phyloP scores from a whole-genome alignment of 805 yeast species.

The Zygotorulaspora sp. region DNA sequence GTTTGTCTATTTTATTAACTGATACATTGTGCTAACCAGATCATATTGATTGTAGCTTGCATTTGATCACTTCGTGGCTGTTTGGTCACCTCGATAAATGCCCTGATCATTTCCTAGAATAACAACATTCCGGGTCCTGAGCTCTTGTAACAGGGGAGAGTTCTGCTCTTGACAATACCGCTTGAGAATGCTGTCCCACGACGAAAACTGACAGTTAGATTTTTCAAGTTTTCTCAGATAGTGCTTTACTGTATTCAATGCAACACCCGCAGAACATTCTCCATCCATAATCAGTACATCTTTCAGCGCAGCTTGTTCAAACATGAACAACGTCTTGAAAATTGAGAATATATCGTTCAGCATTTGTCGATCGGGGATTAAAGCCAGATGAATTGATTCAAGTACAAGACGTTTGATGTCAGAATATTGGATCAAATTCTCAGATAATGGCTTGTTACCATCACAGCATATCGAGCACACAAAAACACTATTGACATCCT shows the following conservation, averaged over 20 bases:
- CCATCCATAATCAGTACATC: slow-evolving; percentile 19
- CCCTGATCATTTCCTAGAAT: not conserved
- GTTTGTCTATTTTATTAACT: too few relatives aligned
- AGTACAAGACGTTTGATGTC: slow-evolving; percentile 16
- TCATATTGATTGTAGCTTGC: too few relatives aligned
- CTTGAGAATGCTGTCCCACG: slow-evolving; percentile 10
- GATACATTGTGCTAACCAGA: too few relatives aligned
- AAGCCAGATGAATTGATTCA: slow-evolving; percentile 18
- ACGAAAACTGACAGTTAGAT: slow-evolving; percentile 24
- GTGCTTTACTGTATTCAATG: slow-evolving; percentile 36
- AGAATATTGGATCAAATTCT: slow-evolving; percentile 16
- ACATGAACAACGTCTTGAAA: slow-evolving; percentile 12
- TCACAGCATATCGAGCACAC: slow-evolving; percentile 49
- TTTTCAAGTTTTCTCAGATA: slow-evolving; percentile 48
- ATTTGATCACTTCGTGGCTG: too few relatives aligned
- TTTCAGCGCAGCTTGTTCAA: slow-evolving; percentile 14
- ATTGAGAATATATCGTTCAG: slow-evolving; percentile 15
- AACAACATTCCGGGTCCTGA: too few relatives aligned
- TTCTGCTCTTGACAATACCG: slow-evolving; percentile 15
- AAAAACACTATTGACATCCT: slow-evolving; percentile 38
- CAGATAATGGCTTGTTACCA: slow-evolving; percentile 10
- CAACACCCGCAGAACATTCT: slow-evolving; percentile 19
- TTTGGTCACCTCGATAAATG: too few relatives aligned
- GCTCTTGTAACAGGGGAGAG: slow-evolving; percentile 10
- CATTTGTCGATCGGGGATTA: slow-evolving; percentile 19